Percentiles rank a stretch among this genome's conserved stretches.
Conservation (phyloP, 31 red algal genomes). For the Odonthalia washingtoniensis region DNA sequence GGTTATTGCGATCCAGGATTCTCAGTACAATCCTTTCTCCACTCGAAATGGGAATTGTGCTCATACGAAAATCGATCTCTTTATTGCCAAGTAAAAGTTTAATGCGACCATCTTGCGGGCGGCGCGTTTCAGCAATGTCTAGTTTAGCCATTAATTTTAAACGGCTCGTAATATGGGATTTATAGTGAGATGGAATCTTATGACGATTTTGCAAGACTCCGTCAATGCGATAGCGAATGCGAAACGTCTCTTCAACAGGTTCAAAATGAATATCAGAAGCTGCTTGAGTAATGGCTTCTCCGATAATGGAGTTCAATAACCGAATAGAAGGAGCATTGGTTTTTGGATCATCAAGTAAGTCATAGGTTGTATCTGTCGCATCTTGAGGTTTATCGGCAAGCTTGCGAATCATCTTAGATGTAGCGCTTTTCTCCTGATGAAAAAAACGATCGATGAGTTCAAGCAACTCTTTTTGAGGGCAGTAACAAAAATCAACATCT, state of each 20-base stretch:
- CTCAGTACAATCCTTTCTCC: slow-evolving; percentile 38
- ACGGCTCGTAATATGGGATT: not conserved
- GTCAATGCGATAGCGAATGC: slow-evolving; percentile 10
- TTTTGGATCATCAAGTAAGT: slow-evolving; percentile 1
- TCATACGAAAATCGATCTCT: slow-evolving; percentile 30
- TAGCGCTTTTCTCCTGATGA: too few relatives aligned
- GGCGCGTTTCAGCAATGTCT: slow-evolving; percentile 39
- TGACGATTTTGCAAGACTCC: not conserved
- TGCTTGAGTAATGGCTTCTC: not conserved
- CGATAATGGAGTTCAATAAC: not conserved
- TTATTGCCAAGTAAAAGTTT: not conserved
- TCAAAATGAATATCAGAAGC: slow-evolving; percentile 29
- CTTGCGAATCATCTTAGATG: too few relatives aligned
- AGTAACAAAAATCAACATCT: too few relatives aligned
- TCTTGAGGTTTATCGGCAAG: too few relatives aligned
- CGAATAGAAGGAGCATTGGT: slow-evolving; percentile 16
- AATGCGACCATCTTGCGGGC: slow-evolving; percentile 41
- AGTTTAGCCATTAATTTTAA: slow-evolving; percentile 13
- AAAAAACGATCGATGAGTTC: too few relatives aligned
- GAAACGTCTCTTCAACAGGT: slow-evolving; percentile 3
- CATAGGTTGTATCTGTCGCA: too few relatives aligned
- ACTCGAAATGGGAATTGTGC: slow-evolving; percentile 4
- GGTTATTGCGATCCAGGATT: slow-evolving; percentile 17
- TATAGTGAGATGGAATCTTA: not conserved
- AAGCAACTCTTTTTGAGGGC: too few relatives aligned